Conservation (phyloP, 2,329 filamentous ascomycete species). For the Aureobasidium sp. region DNA sequence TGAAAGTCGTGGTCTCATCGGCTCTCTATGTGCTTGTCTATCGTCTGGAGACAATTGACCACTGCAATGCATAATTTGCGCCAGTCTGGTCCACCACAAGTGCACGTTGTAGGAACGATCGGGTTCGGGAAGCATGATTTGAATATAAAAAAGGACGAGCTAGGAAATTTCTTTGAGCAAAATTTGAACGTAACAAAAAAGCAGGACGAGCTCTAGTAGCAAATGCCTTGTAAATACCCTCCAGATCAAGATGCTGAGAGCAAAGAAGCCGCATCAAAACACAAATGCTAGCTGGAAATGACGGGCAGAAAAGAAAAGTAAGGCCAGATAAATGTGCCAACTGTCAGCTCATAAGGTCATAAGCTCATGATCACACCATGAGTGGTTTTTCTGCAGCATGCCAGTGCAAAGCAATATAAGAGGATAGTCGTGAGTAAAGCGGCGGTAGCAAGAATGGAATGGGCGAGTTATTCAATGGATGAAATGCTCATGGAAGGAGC, state of each 20-base stretch:
- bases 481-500: background rate
- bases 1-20: no score
- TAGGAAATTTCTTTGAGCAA: background rate
- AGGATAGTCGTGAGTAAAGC: background rate
- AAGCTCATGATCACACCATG: slow-evolving; percentile 1
- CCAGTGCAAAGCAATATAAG: background rate
- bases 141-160: background rate
- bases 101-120: background rate
- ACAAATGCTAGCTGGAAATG: background rate
- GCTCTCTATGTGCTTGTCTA: no score
- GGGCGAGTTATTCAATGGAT: background rate
- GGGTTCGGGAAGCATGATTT: background rate
- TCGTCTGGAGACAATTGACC: no score
- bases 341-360: background rate
- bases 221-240: background rate
- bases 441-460: background rate
- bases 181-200: background rate
- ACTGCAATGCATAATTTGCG: background rate
- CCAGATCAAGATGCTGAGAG: background rate
- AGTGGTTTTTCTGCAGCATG: background rate
- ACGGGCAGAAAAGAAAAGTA: background rate
- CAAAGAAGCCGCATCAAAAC: background rate
- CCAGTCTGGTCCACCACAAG: background rate
- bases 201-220: background rate
- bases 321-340: background rate